Conservation (phyloP, 1,139 yeast genomes). For the Lodderomyces margitis region DNA sequence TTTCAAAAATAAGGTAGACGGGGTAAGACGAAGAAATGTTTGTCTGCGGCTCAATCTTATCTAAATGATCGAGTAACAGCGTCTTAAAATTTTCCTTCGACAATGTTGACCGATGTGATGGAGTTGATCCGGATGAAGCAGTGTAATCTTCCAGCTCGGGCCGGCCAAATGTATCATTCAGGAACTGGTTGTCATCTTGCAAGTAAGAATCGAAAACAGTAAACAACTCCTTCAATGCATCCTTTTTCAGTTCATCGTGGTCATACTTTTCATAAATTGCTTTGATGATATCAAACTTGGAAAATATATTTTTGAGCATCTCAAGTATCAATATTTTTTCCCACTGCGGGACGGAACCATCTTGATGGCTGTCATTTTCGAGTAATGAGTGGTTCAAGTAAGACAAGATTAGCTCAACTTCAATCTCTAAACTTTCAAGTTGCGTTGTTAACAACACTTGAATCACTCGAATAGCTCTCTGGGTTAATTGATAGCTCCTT, state of each 20-base stretch:
- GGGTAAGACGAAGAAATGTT: slow-evolving; percentile 61
- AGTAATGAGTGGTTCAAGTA: slow-evolving; percentile 65
- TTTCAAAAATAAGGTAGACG: slow-evolving; percentile 54
- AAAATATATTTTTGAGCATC: slow-evolving; percentile 58
- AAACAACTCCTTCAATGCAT: slow-evolving; percentile 60
- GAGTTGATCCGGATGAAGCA: not conserved
- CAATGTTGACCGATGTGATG: slow-evolving; percentile 20
- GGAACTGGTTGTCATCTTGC: slow-evolving; percentile 29
- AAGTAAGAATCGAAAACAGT: slow-evolving; percentile 38
- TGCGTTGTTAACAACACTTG: slow-evolving; percentile 60
- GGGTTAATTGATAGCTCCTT: slow-evolving; percentile 63
- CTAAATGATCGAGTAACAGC: slow-evolving; percentile 69
- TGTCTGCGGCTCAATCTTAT: slow-evolving; percentile 69
- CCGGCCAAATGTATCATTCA: slow-evolving; percentile 37
- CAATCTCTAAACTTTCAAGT: slow-evolving; percentile 61
- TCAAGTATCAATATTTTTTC: slow-evolving; percentile 72
- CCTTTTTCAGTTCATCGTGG: slow-evolving; percentile 52
- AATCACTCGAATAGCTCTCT: slow-evolving; percentile 72
- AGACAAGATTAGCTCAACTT: slow-evolving; percentile 77
- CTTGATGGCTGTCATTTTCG: slow-evolving; percentile 16
- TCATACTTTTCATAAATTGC: slow-evolving; percentile 65
- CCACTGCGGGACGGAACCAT: slow-evolving; percentile 43
- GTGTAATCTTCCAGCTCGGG: slow-evolving; percentile 1
- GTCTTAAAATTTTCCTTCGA: slow-evolving; percentile 39
- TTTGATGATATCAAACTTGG: slow-evolving; percentile 52